A percentile compares a stretch with the other conserved stretches of the same genome.
These are phyloP conservation scores for Globisporangium rhizosaccharum DNA, from an alignment of 352 stramenopile genomes.

Conservation along the genomic window DNA sequence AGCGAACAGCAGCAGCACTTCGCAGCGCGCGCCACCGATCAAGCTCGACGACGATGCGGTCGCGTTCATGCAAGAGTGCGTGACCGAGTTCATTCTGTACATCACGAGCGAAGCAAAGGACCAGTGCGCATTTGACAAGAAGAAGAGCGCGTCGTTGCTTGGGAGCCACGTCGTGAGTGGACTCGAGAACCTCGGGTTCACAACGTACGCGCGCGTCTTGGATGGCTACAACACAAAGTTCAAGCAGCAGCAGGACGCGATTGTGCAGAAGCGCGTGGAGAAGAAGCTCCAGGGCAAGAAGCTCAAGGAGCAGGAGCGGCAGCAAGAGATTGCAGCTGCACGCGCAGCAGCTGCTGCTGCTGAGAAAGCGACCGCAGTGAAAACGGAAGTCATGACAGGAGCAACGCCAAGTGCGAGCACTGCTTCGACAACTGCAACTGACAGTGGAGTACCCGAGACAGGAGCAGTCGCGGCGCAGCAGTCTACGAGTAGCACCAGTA, in stretches of 20 bases:
- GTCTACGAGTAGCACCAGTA: too few relatives aligned
- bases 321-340: not conserved
- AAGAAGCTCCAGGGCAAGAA: conserved; percentile 43
- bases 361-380: too few relatives aligned
- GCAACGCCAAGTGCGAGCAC: too few relatives aligned
- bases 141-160: conserved; percentile 56
- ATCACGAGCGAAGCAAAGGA: conserved; percentile 79
- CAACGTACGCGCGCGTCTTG: conserved; percentile 59
- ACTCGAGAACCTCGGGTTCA: conserved; percentile 67
- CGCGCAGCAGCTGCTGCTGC: too few relatives aligned
- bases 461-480: too few relatives aligned
- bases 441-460: too few relatives aligned
- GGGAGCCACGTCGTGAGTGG: conserved; percentile 54
- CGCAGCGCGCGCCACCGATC: conserved; percentile 17
- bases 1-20: conserved; percentile 4
- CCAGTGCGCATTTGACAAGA: conserved; percentile 55
- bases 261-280: conserved; percentile 46
- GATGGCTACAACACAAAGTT: conserved; percentile 64
- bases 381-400: too few relatives aligned
- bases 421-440: too few relatives aligned
- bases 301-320: conserved; percentile 1
- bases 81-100: conserved; percentile 80
- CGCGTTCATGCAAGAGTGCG: conserved; percentile 80
- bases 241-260: conserved; percentile 53
- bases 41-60: conserved; percentile 78